phyloP scores from a whole-genome alignment of 129 eudicot genomes.

The Heracleum sosnowskyi region DNA sequence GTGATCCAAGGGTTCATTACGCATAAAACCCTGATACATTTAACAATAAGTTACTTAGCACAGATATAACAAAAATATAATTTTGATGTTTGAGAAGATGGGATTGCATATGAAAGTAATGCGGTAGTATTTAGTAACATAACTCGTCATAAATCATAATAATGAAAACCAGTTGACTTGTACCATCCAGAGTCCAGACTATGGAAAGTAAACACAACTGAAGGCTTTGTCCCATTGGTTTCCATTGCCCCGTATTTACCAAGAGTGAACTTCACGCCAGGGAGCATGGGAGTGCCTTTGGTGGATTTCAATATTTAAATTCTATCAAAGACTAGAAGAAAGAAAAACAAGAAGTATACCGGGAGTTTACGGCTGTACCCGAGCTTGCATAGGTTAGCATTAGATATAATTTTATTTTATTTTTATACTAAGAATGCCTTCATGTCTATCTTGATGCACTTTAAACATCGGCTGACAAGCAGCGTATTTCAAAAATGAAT shows the following conservation, averaged over 20 bases:
- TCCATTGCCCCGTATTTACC: background rate
- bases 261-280: background rate
- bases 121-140: background rate
- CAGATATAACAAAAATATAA: background rate
- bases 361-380: constrained; percentile 64
- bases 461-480: constrained; percentile 63
- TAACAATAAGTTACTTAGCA: background rate
- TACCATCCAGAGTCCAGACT: no score
- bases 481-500: constrained; percentile 80
- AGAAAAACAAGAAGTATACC: constrained; percentile 32
- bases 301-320: background rate
- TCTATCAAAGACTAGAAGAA: background rate
- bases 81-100: background rate
- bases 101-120: background rate
- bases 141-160: background rate
- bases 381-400: constrained; percentile 61
- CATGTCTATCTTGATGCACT: constrained; percentile 45
- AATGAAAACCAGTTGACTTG: background rate
- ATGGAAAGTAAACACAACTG: no score
- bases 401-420: constrained; percentile 45
- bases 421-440: constrained; percentile 58
- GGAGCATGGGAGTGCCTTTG: background rate
- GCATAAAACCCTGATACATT: constrained; percentile 70
- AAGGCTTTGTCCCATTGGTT: background rate
- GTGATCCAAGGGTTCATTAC: constrained; percentile 62